Conservation (phyloP, 768 basidiomycete genomes). For the Collybia sp. region DNA sequence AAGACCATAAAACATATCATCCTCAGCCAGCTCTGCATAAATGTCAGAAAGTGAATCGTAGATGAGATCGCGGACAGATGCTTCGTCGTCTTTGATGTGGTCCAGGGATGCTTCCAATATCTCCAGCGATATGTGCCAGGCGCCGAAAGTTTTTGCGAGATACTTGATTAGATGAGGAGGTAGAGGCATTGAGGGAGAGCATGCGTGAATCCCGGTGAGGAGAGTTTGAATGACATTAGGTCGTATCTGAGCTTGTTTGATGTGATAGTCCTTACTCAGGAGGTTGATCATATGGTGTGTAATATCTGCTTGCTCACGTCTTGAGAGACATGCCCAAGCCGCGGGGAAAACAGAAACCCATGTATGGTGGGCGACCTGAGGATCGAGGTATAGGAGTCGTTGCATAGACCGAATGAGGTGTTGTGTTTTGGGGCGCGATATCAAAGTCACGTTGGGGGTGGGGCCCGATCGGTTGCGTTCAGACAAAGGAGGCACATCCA, state of each 20-base stretch:
- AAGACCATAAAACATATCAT: slow-evolving; percentile 95
- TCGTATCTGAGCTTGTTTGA: slow-evolving; percentile 80
- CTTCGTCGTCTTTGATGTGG: slow-evolving; percentile 74
- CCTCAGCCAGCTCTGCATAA: slow-evolving; percentile 93
- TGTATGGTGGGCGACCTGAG: slow-evolving; percentile 68
- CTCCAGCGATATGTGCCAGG: slow-evolving; percentile 92
- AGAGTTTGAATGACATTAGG: slow-evolving; percentile 93
- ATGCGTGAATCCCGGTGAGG: slow-evolving; percentile 79
- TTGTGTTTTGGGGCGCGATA: slow-evolving; percentile 41
- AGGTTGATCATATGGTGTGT: slow-evolving; percentile 87
- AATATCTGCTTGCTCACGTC: slow-evolving; percentile 84
- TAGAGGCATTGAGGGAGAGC: slow-evolving; percentile 80
- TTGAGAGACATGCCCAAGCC: slow-evolving; percentile 79
- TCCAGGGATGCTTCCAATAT: slow-evolving; percentile 81
- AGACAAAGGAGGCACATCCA: slow-evolving; percentile 30
- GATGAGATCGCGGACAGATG: slow-evolving; percentile 73
- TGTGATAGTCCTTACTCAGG: slow-evolving; percentile 90
- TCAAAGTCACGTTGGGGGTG: slow-evolving; percentile 16
- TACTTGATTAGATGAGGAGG: slow-evolving; percentile 96
- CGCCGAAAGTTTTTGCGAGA: slow-evolving; percentile 91
- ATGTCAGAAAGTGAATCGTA: slow-evolving; percentile 91
- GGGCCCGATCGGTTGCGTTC: slow-evolving; percentile 29
- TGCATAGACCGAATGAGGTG: slow-evolving; percentile 73
- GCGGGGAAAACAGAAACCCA: slow-evolving; percentile 90
- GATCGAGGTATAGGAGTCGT: slow-evolving; percentile 77